Percentiles rank a stretch among this genome's conserved stretches.
Evolutionary conservation across 75 land plant genomes (phyloP).

Genomic region (Pinus albicaulis): DNA sequence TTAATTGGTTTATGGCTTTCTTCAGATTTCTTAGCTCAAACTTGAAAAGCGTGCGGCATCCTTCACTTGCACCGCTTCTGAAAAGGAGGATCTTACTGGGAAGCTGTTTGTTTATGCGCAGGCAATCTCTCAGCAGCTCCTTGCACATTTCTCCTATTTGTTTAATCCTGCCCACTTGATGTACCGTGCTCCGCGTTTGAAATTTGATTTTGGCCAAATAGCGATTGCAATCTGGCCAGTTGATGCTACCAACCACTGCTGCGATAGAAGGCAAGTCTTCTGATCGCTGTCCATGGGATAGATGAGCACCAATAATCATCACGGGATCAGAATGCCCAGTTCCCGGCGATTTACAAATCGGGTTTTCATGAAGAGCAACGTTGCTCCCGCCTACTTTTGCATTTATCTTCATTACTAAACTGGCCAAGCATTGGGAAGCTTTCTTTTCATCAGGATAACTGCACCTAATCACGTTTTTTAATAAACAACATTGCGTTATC

Average conservation of each 20-base stretch:
- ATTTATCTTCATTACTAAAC: conserved; percentile 56
- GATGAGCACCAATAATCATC: conserved; percentile 60
- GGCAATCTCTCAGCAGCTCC: conserved; percentile 38
- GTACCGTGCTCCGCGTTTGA: conserved; percentile 33
- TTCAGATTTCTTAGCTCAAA: conserved; percentile 33
- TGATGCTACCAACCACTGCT: conserved; percentile 52
- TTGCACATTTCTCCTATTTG: conserved; percentile 30
- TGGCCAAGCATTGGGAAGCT: conserved; percentile 46
- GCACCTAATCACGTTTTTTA: conserved; percentile 3
- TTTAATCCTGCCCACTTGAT: conserved; percentile 33
- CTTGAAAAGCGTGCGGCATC: conserved; percentile 39
- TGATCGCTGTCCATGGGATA: conserved; percentile 27
- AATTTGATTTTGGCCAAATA: conserved; percentile 42
- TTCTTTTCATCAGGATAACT: not conserved
- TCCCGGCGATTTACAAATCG: not conserved
- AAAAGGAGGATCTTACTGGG: conserved; percentile 48
- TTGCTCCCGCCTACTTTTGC: conserved; percentile 64
- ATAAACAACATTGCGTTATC: conserved; percentile 62
- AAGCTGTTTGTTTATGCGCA: not conserved
- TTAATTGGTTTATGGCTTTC: conserved; percentile 9
- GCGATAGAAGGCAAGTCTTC: conserved; percentile 43
- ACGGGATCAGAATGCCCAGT: conserved; percentile 14
- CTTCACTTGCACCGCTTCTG: conserved; percentile 54
- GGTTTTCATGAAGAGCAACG: conserved; percentile 10
- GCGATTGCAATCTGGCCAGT: conserved; percentile 44